A percentile compares a stretch with the other conserved stretches of the same genome.
Evolutionary conservation across 371 early-diverging fungal species (phyloP).

Genomic region (Thermomucor indicae-seudaticae): DNA sequence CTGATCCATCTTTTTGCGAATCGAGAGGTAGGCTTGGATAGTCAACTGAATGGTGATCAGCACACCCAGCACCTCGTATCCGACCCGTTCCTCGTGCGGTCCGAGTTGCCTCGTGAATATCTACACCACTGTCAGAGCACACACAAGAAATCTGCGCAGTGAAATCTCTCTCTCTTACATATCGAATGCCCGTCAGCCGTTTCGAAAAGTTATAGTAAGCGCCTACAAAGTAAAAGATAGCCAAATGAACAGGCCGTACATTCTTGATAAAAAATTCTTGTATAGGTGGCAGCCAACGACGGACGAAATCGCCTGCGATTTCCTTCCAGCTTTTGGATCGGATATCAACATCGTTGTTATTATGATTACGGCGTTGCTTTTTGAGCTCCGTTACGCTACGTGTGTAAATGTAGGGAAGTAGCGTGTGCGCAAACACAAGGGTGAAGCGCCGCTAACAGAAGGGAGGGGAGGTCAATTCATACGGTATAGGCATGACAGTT

Average conservation of each 20-base stretch:
- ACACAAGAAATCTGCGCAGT: neutral
- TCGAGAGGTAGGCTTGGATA: conserved; percentile 45
- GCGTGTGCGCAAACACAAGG: conserved; percentile 49
- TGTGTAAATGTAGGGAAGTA: conserved; percentile 58
- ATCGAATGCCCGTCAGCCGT: conserved; percentile 72
- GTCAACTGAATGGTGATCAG: conserved; percentile 69
- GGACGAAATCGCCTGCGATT: neutral
- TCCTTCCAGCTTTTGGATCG: conserved; percentile 1
- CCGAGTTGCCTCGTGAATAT: conserved; percentile 73
- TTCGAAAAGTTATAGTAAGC: conserved; percentile 77
- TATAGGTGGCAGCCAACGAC: conserved; percentile 14
- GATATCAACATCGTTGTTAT: neutral
- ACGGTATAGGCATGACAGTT: too few species aligned
- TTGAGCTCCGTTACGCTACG: conserved; percentile 45
- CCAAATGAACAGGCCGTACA: conserved; percentile 66
- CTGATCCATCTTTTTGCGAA: conserved; percentile 23
- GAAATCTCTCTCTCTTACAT: conserved; percentile 42
- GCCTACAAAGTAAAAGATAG: conserved; percentile 79
- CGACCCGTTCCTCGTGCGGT: conserved; percentile 67
- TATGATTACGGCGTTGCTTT: conserved; percentile 26
- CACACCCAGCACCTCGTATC: conserved; percentile 83
- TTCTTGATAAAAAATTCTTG: conserved; percentile 35
- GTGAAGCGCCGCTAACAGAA: conserved; percentile 47
- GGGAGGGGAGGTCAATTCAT: too few species aligned
- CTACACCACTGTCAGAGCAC: conserved; percentile 22